Percentiles rank a stretch among this genome's conserved stretches.
These are phyloP conservation scores for Aspergillus coremiiformis DNA, from an alignment of 495 filamentous ascomycete genomes.

Conservation along the genomic window DNA sequence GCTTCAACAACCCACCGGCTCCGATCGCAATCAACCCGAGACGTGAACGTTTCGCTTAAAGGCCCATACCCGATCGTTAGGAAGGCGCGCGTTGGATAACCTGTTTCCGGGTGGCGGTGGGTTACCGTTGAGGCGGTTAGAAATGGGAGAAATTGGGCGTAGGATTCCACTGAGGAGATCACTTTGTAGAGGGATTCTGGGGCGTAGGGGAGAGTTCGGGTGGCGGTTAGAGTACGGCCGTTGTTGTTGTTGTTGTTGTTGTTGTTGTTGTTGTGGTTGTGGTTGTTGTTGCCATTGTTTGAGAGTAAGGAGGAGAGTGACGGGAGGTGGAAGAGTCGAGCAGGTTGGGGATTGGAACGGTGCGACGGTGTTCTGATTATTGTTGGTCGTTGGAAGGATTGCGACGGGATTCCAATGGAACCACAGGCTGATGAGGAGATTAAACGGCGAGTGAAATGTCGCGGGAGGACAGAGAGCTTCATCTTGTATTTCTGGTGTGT, in stretches of 20 bases:
- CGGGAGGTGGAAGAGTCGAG: constrained; percentile 23
- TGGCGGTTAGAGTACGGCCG: constrained; percentile 54
- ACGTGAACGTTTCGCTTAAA: constrained; percentile 73
- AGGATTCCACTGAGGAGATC: constrained; percentile 76
- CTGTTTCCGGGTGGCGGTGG: constrained; percentile 39
- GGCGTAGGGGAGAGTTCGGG: constrained; percentile 74
- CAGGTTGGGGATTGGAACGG: neutral
- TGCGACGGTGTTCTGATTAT: neutral
- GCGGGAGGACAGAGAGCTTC: neutral
- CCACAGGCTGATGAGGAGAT: neutral
- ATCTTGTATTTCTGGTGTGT: neutral
- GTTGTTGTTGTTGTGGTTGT: constrained; percentile 21
- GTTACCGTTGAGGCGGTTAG: constrained; percentile 67
- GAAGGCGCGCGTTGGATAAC: constrained; percentile 66
- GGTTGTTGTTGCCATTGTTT: constrained; percentile 15
- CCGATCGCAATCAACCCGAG: constrained; percentile 64
- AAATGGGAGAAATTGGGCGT: constrained; percentile 80
- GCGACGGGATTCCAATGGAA: neutral
- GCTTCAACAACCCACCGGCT: constrained; percentile 61
- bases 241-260: constrained; percentile 22
- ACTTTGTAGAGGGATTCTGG: constrained; percentile 63
- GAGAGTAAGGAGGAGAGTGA: constrained; percentile 33
- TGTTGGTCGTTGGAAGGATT: neutral
- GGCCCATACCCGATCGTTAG: constrained; percentile 79
- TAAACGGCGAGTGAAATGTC: neutral